Evolutionary conservation across 2,329 filamentous ascomycete species (phyloP).

Genomic region (Calonectria ilicicola): DNA sequence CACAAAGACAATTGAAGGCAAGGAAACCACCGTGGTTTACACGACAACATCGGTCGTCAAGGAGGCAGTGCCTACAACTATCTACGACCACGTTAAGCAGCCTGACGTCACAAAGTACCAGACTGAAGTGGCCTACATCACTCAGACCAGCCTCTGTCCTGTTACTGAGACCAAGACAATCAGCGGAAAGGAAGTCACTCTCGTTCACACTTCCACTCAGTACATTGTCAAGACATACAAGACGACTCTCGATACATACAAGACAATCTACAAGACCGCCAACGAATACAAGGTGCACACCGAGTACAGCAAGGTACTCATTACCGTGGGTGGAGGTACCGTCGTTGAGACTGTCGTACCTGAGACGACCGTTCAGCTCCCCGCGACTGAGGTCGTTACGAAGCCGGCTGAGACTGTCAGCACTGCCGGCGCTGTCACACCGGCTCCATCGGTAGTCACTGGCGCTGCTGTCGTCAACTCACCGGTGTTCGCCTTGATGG

Average conservation of each 20-base stretch:
- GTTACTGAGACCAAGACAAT: slow-evolving; percentile 53
- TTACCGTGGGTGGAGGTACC: slow-evolving; percentile 42
- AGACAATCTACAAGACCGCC: slow-evolving; percentile 41
- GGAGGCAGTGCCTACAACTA: slow-evolving; percentile 45
- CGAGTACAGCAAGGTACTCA: slow-evolving; percentile 41
- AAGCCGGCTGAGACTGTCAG: slow-evolving; percentile 37
- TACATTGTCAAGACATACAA: slow-evolving; percentile 50
- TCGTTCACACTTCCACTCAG: slow-evolving; percentile 46
- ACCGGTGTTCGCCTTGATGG: slow-evolving; percentile 51
- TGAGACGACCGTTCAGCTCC: slow-evolving; percentile 41
- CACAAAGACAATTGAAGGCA: slow-evolving; percentile 44
- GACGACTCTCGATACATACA: slow-evolving; percentile 51
- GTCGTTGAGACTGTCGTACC: slow-evolving; percentile 46
- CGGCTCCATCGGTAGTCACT: slow-evolving; percentile 42
- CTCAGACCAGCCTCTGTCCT: slow-evolving; percentile 58
- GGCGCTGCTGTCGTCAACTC: slow-evolving; percentile 47
- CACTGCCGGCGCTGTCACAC: slow-evolving; percentile 24
- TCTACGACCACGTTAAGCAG: slow-evolving; percentile 51
- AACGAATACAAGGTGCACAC: slow-evolving; percentile 36
- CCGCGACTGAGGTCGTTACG: slow-evolving; percentile 39
- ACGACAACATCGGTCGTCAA: slow-evolving; percentile 40
- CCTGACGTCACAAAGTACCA: slow-evolving; percentile 51
- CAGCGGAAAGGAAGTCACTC: slow-evolving; percentile 38
- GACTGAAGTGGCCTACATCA: slow-evolving; percentile 53
- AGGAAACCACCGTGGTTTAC: slow-evolving; percentile 32